These are phyloP conservation scores for Phytophthora hybrid DNA, from an alignment of 352 stramenopile species.

Conservation along the genomic window DNA sequence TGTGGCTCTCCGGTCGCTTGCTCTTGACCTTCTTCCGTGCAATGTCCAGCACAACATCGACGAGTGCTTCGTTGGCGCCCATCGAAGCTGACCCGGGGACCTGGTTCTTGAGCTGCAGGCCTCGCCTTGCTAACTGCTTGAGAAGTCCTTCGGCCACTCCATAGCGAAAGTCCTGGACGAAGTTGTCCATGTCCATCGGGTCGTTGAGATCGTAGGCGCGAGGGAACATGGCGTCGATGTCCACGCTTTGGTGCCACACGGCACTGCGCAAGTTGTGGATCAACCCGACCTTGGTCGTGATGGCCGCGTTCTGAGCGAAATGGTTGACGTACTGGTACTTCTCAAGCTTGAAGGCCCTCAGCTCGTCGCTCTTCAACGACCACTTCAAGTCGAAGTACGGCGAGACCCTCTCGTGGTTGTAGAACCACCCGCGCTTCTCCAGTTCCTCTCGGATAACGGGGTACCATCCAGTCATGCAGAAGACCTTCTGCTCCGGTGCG, in stretches of 20 bases:
- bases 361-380: conserved; percentile 90
- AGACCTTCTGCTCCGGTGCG: conserved; percentile 82
- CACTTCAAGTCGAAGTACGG: conserved; percentile 94
- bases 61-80: conserved; percentile 58
- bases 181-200: conserved; percentile 82
- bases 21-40: conserved; percentile 67
- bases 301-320: conserved; percentile 91
- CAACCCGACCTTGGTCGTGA: conserved; percentile 93
- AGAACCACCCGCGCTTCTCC: conserved; percentile 90
- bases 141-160: conserved; percentile 84
- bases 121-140: conserved; percentile 63
- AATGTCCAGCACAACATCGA: conserved; percentile 66
- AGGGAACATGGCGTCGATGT: conserved; percentile 89
- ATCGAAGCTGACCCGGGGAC: conserved; percentile 19
- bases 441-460: conserved; percentile 92
- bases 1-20: conserved; percentile 39
- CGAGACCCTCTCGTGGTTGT: conserved; percentile 83
- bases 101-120: conserved; percentile 32
- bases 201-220: conserved; percentile 92
- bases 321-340: conserved; percentile 92
- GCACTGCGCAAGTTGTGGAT: conserved; percentile 82
- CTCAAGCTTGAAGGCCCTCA: conserved; percentile 81
- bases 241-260: conserved; percentile 84
- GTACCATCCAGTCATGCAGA: conserved; percentile 93
- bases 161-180: conserved; percentile 93